A percentile compares a stretch with the other conserved stretches of the same genome.
These are phyloP conservation scores for Hanseniaspora thailandica DNA, from an alignment of 805 yeast species.

Conservation along the genomic window DNA sequence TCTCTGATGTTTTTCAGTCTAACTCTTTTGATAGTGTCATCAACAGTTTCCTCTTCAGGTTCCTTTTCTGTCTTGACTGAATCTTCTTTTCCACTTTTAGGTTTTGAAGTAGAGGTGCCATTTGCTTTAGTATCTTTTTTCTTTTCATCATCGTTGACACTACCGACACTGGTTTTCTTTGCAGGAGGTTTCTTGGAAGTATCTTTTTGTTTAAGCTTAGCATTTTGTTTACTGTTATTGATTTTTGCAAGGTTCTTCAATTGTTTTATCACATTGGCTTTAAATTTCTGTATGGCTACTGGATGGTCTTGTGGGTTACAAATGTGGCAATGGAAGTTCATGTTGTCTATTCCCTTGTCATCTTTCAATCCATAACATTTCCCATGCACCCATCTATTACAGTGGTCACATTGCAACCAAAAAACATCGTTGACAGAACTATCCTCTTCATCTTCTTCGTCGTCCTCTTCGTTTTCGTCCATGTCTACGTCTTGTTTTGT, in stretches of 20 bases:
- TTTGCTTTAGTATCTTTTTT: slow-evolving; percentile 15
- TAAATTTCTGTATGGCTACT: slow-evolving; percentile 3
- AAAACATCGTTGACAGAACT: slow-evolving; percentile 62
- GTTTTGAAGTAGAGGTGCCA: slow-evolving; percentile 2
- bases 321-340: slow-evolving; percentile 8
- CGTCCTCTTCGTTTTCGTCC: neutral
- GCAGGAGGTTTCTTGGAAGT: neutral
- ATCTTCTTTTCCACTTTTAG: neutral
- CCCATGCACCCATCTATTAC: slow-evolving; percentile 92
- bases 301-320: slow-evolving; percentile 12
- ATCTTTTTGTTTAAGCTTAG: neutral
- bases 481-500: neutral
- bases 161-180: slow-evolving; percentile 16
- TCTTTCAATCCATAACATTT: slow-evolving; percentile 71
- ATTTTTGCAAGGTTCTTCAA: slow-evolving; percentile 11
- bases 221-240: neutral
- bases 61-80: neutral
- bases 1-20: slow-evolving; percentile 30
- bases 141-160: slow-evolving; percentile 14
- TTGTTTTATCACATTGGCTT: slow-evolving; percentile 7
- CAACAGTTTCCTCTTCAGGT: slow-evolving; percentile 5
- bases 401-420: slow-evolving; percentile 86
- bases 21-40: slow-evolving; percentile 23
- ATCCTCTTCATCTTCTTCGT: slow-evolving; percentile 6
- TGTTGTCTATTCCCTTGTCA: slow-evolving; percentile 42